Base-by-base conservation (phyloP, 768 basidiomycete genomes). In the Boletus rubescentipes region DNA sequence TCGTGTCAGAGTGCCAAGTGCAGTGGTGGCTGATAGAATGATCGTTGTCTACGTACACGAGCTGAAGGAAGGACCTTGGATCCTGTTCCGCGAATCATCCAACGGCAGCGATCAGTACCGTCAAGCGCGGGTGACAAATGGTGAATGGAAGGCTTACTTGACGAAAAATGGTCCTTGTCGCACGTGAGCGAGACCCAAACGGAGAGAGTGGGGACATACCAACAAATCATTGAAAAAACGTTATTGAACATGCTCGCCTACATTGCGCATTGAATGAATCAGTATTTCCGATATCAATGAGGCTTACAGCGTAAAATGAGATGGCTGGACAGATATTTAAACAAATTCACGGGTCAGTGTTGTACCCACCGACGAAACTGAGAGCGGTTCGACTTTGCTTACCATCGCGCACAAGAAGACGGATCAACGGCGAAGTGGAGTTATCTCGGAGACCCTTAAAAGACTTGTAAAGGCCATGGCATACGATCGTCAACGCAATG, bases 301-400 rank as follows among this genome's bases (percentile, higher is more conserved):
- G 10, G 31, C 57, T 51, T 20, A 55, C 57, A n/a, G 45, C 37
- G 12, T 55, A 58, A 58, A 58, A 59, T 6, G 26, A n/a, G n/a
- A 59, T 1, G 2, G 57, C 57, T 58, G 9, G 26, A 43, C 18
- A 36, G 15, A 46, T 8, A 26, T 9, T 9, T 12, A 39, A n/a
- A 26, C n/a, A n/a, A n/a, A n/a, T n/a, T n/a, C n/a, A n/a, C n/a
- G n/a, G n/a, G n/a, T n/a, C n/a, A n/a, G n/a, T n/a, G n/a, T n/a
- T n/a, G n/a, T n/a, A n/a, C n/a, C n/a, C n/a, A n/a, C n/a, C 1
- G 7, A n/a, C 12, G 29, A 42, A 29, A 38, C 6, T 12, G 18
- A 21, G 16, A 26, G 26, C 4, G 26, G 26, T 4, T 26, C 5
- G 5, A 5, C n/a, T 44, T 43, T 10, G 29, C 56, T 46, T 23